Percentiles rank a stretch among this genome's conserved stretches.
phyloP scores from a whole-genome alignment of 1,284 basidiomycete species.

The Ceratobasidium theobromae region DNA sequence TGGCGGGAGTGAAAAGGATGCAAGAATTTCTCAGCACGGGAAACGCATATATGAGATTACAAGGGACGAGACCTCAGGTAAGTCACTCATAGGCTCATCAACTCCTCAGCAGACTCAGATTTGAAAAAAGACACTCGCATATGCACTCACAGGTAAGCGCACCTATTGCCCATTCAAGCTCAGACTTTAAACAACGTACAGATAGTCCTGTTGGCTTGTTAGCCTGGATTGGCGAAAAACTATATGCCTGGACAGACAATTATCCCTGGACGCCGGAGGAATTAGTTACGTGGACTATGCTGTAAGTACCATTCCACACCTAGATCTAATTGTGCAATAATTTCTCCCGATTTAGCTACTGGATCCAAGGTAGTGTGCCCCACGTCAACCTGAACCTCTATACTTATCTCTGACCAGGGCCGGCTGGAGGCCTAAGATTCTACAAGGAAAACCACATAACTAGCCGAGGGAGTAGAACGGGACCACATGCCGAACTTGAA shows the following conservation, averaged over 20 bases:
- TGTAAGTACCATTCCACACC: constrained; percentile 1
- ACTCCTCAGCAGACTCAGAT: neutral
- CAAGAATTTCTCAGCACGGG: constrained; percentile 12
- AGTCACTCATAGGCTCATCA: neutral
- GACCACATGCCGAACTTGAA: constrained; percentile 24
- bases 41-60: constrained; percentile 20
- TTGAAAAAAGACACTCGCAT: constrained; percentile 35
- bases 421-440: constrained; percentile 29
- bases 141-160: constrained; percentile 34
- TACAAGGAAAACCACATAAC: constrained; percentile 35
- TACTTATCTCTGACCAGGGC: neutral
- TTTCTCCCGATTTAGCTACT: neutral
- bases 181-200: neutral
- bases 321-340: neutral
- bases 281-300: constrained; percentile 37
- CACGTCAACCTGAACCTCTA: neutral
- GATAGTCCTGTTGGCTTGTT: constrained; percentile 36
- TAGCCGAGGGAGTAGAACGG: neutral
- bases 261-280: constrained; percentile 38
- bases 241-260: constrained; percentile 35
- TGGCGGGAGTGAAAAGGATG: constrained; percentile 1
- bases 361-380: neutral
- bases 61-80: constrained; percentile 36
- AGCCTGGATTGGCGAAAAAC: constrained; percentile 38
- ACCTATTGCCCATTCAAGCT: no score